Percentiles rank a stretch among this genome's conserved stretches.
phyloP scores from a whole-genome alignment of 139 green algal genomes.

The Gonium pectorale region DNA sequence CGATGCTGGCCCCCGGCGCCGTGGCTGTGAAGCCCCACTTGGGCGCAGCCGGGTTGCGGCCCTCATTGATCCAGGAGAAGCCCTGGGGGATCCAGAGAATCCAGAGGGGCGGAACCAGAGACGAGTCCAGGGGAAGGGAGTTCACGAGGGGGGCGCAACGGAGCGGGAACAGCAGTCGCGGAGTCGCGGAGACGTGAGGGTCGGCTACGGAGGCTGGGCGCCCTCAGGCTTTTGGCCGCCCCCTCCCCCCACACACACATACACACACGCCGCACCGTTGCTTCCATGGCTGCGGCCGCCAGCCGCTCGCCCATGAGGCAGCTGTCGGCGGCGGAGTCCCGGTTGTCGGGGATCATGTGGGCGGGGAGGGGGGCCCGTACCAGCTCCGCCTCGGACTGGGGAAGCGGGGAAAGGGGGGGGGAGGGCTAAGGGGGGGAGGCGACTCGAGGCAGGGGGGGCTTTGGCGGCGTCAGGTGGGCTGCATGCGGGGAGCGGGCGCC shows the following conservation, averaged over 20 bases:
- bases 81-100: no score
- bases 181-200: no score
- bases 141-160: no score
- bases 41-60: neutral
- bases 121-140: no score
- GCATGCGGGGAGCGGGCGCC: no score
- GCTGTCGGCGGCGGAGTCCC: neutral
- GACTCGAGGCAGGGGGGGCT: no score
- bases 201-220: no score
- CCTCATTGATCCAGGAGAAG: conserved; percentile 29
- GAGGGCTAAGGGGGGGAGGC: no score
- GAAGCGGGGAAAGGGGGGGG: neutral
- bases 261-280: neutral
- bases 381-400: neutral
- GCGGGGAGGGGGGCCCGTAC: neutral
- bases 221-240: no score
- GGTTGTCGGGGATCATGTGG: conserved; percentile 7
- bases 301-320: conserved; percentile 10
- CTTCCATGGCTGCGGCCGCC: neutral
- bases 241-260: neutral
- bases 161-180: no score
- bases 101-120: no score
- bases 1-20: neutral
- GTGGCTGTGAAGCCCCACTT: conserved; percentile 31
- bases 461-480: no score